Base-by-base conservation (phyloP, 352 stramenopile genomes). In the Aphanomyces invadans region DNA sequence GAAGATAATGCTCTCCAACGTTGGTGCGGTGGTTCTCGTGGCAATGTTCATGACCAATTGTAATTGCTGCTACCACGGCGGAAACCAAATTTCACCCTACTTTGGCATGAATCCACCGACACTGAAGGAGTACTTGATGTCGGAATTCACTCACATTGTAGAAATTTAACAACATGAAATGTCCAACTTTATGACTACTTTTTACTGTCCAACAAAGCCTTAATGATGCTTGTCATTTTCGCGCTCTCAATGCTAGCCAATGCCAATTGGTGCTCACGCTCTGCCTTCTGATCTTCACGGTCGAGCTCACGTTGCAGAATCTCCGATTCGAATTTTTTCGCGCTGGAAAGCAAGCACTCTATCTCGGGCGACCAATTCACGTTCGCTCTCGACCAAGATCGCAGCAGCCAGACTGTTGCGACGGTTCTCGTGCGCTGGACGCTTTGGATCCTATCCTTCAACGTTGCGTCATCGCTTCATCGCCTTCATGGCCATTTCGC, bases 401-500 rank as follows among this genome's bases (percentile, higher is more conserved):
- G 36, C 36, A 42, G 36, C 36, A 15, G 36, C 36, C 36, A 42
- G 36, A 42, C 36, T 42, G 36, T 42, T 42, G 36, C 36, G 36
- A 42, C 36, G 36, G 36, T 42, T 42, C 36, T 42, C 36, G 36
- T 15, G 36, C 36, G 36, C 36, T 15, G 36, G 36, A 42, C 36
- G 36, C 36, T 42, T 42, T 42, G 36, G 36, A 42, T 42, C 36
- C 7, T 42, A 7, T 7, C 36, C 36, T 42, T 42, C 36, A 42
- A 15, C 7, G 36, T 42, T 15, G 36, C 36, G 15, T 42, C 15
- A 15, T 42, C 36, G 36, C 36, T 42, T 42, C 36, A 42, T 42
- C 36, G 46, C n/a, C 11, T 54, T 54, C n/a, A 54, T 54, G n/a
- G 46, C 46, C 25, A 29, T 29, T 23, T 54, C 46, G n/a, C 46